Evolutionary conservation across 2,329 filamentous ascomycete species (phyloP), one percentile per base, ranked within the genome.

Genomic region (Aspergillus ruber): DNA sequence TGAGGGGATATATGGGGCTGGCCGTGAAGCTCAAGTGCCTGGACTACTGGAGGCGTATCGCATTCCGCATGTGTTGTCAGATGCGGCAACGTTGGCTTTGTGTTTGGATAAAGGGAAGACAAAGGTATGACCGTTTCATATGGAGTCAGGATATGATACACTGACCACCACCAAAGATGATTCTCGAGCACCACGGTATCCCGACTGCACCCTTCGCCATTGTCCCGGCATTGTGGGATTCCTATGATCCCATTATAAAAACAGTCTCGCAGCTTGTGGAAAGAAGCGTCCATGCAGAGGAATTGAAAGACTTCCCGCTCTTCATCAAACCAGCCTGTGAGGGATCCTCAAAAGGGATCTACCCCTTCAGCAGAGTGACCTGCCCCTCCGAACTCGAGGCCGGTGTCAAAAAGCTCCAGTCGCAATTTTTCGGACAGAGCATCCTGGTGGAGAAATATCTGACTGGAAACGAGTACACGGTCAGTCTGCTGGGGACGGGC

Each of bases 11-110:
- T 29, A 57, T 43, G 56, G 56, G 33, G 46, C 51, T 38, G 53
- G 53, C 13, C 52, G 56, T 43, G 55, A 62, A 42, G 50, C 54
- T 2, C 58, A 62, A 39, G 53, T 62, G 6, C 57, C 57, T 3
- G 57, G 53, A 13, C 44, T 63, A 3, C 44, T 61, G 20, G 59
- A 62, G 38, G 57, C 59, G 1, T 62, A 61, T 51, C 42, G 47
- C n/a, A 53, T 63, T 27, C 57, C 57, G 7, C 58, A 48, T 43
- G 58, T 53, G 6, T 59, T 56, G 35, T 51, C 51, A 9, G 54
- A 58, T 48, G 51, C 57, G 6, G 54, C 54, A 10, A 59, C 52
- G 10, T 49, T 60, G 44, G 51, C 53, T 7, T 23, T 57, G 33
- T 59, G 50, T 42, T 44, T 53, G 20, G 53, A 58, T 39, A 58